Evolutionary conservation across 2,329 filamentous ascomycete species (phyloP).

Genomic region (Penicillium sp.): DNA sequence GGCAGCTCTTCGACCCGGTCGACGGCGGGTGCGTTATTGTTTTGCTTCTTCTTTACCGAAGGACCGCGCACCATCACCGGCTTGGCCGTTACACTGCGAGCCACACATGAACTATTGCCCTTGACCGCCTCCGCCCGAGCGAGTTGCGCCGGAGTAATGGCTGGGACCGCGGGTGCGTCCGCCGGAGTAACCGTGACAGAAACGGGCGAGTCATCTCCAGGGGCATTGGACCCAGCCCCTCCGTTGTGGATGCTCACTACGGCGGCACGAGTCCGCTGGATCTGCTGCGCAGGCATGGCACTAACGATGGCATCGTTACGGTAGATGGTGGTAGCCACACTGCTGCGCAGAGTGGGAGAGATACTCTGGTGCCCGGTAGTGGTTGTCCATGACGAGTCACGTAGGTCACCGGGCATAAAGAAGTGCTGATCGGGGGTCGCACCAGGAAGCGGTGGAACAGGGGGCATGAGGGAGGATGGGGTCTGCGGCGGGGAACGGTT

Average conservation of each 20-base stretch:
- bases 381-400: conserved; percentile 86
- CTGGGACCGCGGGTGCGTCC: conserved; percentile 67
- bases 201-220: conserved; percentile 39
- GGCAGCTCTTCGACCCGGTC: conserved; percentile 21
- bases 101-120: conserved; percentile 44
- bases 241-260: conserved; percentile 87
- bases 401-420: conserved; percentile 85
- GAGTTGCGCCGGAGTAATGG: conserved; percentile 56
- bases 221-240: conserved; percentile 41
- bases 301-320: conserved; percentile 84
- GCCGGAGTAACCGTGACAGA: conserved; percentile 32
- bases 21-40: conserved; percentile 21
- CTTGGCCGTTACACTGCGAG: conserved; percentile 43
- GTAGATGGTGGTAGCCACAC: conserved; percentile 90
- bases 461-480: conserved; percentile 77
- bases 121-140: conserved; percentile 38
- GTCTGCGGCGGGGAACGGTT: conserved; percentile 86
- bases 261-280: conserved; percentile 82
- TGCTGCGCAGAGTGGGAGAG: conserved; percentile 52
- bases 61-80: conserved; percentile 46
- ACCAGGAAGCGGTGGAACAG: conserved; percentile 84
- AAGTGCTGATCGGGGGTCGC: conserved; percentile 75
- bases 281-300: conserved; percentile 75
- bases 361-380: conserved; percentile 55
- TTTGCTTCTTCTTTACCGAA: conserved; percentile 34